Base-by-base conservation (phyloP, 352 stramenopile genomes). In the Globisporangium spiculum region DNA sequence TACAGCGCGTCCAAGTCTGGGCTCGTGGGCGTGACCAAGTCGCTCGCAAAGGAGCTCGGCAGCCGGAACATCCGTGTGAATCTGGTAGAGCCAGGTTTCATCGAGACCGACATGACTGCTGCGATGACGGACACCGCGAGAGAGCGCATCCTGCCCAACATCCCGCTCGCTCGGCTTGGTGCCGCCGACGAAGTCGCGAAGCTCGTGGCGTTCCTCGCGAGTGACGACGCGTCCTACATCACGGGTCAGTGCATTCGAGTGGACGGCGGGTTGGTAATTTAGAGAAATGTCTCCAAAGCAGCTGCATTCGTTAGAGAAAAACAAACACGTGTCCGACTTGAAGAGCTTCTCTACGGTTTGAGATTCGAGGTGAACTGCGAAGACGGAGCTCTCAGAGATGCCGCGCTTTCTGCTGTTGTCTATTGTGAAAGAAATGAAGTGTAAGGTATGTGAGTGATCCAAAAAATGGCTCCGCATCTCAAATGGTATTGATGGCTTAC, bases 31-130 rank as follows among this genome's bases (percentile, higher is more conserved):
- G 77, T 93, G 50, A 96, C 86, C 57, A 89, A 81, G 68, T 88
- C 87, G 58, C 77, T 96, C 48, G 88, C 88, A 36, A 94, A 93
- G 57, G 90, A 97, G 69, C 78, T 97, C 14, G 88, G 88, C 24
- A 84, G 74, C 56, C 84, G 87, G 27, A 90, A 92, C 60, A 93
- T 97, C 66, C 85, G 90, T 32, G 88, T 97, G 27, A 97, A 97
- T 68, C 72, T 96, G 16, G 86, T 97, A 1, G 90, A 95, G 69
- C 90, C 90, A 1, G 90, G 90, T 10, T 96, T 92, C 73, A 89
- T 97, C 53, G 65, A 70, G 12, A 97, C 90, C 0, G 83, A 92
- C 66, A 96, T 97, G 88, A 96, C 87, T 5, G 73, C 76, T 7
- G 54, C 73, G 0, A 88, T 95, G 85, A 65, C 73, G 0, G 75